These are phyloP conservation scores for Arthrobotrys sinensis DNA, from an alignment of 2,329 filamentous ascomycete species.

Conservation along the genomic window DNA sequence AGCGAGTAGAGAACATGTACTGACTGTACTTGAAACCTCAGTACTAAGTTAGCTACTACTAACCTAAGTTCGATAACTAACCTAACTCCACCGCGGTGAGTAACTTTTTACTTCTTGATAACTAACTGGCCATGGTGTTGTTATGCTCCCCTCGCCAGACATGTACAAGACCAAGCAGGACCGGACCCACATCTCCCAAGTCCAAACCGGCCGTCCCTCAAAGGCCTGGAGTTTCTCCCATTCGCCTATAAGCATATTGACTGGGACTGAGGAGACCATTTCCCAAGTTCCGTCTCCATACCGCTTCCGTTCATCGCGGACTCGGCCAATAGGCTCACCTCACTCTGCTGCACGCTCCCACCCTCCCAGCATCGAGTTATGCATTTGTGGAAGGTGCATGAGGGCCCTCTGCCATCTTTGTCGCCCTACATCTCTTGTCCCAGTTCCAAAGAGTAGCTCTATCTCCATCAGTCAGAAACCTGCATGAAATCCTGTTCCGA, in stretches of 20 bases:
- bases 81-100: background rate
- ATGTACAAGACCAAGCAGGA: background rate
- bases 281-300: constrained; percentile 18
- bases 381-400: constrained; percentile 48
- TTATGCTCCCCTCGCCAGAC: constrained; percentile 19
- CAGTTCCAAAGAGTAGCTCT: constrained; percentile 25
- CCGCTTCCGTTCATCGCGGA: constrained; percentile 8
- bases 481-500: constrained; percentile 25
- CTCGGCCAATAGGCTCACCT: constrained; percentile 15
- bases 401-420: constrained; percentile 25
- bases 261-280: constrained; percentile 40
- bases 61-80: background rate
- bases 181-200: constrained; percentile 23
- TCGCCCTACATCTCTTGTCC: constrained; percentile 23
- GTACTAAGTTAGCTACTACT: background rate
- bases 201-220: constrained; percentile 40
- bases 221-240: constrained; percentile 49
- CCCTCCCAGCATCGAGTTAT: constrained; percentile 30
- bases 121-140: constrained; percentile 50
- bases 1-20: background rate
- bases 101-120: background rate
- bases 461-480: constrained; percentile 26
- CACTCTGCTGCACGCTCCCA: background rate
- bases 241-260: constrained; percentile 55
- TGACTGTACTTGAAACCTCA: constrained; percentile 10